phyloP scores from a whole-genome alignment of 1,284 basidiomycete genomes.

The Vanrija pseudolonga region DNA sequence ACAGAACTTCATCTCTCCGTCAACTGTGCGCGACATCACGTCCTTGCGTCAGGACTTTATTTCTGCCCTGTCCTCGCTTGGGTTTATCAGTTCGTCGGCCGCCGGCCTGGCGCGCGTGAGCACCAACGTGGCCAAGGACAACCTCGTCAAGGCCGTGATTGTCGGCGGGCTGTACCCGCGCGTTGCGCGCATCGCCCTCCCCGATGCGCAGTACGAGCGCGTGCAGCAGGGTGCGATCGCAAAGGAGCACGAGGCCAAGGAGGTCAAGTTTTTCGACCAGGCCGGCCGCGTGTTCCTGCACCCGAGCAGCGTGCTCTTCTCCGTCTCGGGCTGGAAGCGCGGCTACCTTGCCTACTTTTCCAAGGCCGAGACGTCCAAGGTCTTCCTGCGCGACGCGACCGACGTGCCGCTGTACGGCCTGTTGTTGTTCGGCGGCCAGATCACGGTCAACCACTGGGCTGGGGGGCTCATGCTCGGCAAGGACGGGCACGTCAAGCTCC shows the following conservation, averaged over 20 bases:
- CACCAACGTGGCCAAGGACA: slow-evolving; percentile 61
- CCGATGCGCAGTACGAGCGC: slow-evolving; percentile 73
- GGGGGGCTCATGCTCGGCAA: slow-evolving; percentile 67
- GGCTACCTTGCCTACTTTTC: slow-evolving; percentile 79
- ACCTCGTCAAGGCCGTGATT: slow-evolving; percentile 74
- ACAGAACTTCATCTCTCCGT: slow-evolving; percentile 78
- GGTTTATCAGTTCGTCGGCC: slow-evolving; percentile 58
- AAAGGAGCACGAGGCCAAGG: slow-evolving; percentile 73
- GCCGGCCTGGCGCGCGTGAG: slow-evolving; percentile 51
- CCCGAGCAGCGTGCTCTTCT: slow-evolving; percentile 78
- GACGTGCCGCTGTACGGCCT: slow-evolving; percentile 83
- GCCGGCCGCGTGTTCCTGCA: slow-evolving; percentile 55
- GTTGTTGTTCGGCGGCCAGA: slow-evolving; percentile 75
- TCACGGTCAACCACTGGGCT: slow-evolving; percentile 72
- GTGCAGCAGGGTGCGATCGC: slow-evolving; percentile 74
- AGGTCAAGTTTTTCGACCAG: slow-evolving; percentile 72
- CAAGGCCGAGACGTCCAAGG: slow-evolving; percentile 77
- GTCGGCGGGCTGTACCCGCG: slow-evolving; percentile 79
- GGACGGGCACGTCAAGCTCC: slow-evolving; percentile 61
- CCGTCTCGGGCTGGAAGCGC: slow-evolving; percentile 65
- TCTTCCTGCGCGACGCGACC: slow-evolving; percentile 82
- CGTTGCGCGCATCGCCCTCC: slow-evolving; percentile 70
- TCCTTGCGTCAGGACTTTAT: slow-evolving; percentile 75
- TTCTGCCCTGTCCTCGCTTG: slow-evolving; percentile 66
- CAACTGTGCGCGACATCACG: slow-evolving; percentile 74